Evolutionary conservation across 495 filamentous ascomycete genomes (phyloP), one percentile per base, ranked within the genome.

Genomic region (Aspergillus affinis): DNA sequence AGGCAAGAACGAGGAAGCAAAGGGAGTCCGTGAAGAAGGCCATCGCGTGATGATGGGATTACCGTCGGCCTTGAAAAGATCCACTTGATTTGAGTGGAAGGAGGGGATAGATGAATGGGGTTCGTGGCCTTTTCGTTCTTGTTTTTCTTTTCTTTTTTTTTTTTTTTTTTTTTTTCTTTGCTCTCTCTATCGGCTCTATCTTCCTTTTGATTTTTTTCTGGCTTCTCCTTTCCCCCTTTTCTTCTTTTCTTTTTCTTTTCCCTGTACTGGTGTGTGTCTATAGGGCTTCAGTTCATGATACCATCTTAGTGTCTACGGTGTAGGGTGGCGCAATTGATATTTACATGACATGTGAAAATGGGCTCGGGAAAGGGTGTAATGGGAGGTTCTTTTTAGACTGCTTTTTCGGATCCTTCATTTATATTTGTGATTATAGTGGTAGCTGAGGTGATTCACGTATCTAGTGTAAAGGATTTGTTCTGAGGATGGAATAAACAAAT

Each of bases 1-100:
- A 65, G 90, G 90, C 0, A 85, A 88, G 62, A 61, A 69, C 13
- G 77, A 80, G 5, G 89, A 94, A 64, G 90, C 89, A 20, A 67
- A 66, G 48, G 64, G 55, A 4, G 73, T 79, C 7, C 67, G 76
- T 17, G 74, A 77, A 27, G 78, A 79, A 60, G 81, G 77, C 17
- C 64, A 76, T 48, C 68, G 79, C 19, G 64, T 81, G 51, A 75
- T 78, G 50, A 70, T 70, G 58, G 71, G 71, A 20, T 64, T 84
- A 30, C 80, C 81, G 8, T 59, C 71, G 32, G 71, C 72, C n/a
- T 62, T 82, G 67, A 76, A 75, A 61, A 65, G 72, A 20, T 52
- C 67, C 17, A 59, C 62, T 36, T 72, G 58, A 65, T 21, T 32
- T 32, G 30, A 12, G 6, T 32, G 30, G 30, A 32, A 12, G 30